Percentiles rank a stretch among this genome's conserved stretches.
phyloP scores from a whole-genome alignment of 352 stramenopile genomes.

The Phytophthora sansomeana region DNA sequence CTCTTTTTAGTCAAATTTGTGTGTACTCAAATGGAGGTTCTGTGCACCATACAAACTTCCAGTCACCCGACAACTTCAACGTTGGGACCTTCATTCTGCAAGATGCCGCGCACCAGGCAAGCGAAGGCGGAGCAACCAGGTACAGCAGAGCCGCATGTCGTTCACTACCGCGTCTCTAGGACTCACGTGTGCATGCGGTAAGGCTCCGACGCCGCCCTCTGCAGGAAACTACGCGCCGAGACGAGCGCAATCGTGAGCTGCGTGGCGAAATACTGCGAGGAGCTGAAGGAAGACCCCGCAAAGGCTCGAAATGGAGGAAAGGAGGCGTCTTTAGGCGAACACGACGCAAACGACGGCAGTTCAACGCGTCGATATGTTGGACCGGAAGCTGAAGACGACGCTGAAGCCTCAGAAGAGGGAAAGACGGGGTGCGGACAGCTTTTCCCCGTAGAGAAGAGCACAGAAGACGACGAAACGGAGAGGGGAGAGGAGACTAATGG shows the following conservation, averaged over 20 bases:
- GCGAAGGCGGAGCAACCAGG: background rate
- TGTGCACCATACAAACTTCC: constrained; percentile 6
- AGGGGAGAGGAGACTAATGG: background rate
- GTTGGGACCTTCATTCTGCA: constrained; percentile 31
- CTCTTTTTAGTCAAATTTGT: constrained; percentile 15
- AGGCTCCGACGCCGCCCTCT: background rate
- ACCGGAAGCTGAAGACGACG: too few relatives aligned
- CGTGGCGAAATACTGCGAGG: constrained; percentile 14
- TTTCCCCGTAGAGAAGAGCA: background rate
- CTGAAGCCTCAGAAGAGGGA: background rate
- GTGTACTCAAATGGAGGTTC: background rate
- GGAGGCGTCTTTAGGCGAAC: background rate
- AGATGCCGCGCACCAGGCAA: constrained; percentile 17
- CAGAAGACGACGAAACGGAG: background rate
- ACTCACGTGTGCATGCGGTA: background rate
- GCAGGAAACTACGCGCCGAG: constrained; percentile 19
- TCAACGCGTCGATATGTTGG: too few relatives aligned
- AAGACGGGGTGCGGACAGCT: background rate
- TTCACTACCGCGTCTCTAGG: background rate
- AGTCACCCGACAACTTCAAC: constrained; percentile 30
- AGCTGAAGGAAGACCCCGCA: constrained; percentile 3
- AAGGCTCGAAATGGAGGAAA: background rate
- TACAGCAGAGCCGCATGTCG: constrained; percentile 1
- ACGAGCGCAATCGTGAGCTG: constrained; percentile 19
- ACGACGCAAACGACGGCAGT: too few relatives aligned